Percentiles rank a stretch among this genome's conserved stretches.
These are phyloP conservation scores for Biscogniauxia marginata DNA, from an alignment of 2,329 filamentous ascomycete genomes.

Conservation along the genomic window DNA sequence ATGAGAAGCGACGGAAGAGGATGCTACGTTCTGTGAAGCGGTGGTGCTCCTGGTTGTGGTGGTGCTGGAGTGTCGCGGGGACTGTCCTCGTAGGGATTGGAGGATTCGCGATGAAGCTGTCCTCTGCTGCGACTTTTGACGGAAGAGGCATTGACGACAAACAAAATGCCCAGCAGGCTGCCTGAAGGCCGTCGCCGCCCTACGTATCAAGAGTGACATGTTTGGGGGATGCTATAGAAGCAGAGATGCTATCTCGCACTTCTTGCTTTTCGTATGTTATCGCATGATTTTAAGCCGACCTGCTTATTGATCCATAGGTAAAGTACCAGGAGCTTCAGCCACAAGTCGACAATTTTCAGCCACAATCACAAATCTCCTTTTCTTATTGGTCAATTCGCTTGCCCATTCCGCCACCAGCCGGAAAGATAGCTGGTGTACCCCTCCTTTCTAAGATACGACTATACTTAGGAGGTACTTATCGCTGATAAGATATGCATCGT, in stretches of 20 bases:
- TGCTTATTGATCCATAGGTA: too few relatives aligned
- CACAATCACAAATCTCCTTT: neutral
- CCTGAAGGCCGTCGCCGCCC: conserved; percentile 39
- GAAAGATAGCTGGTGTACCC: too few relatives aligned
- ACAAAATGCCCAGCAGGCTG: conserved; percentile 41
- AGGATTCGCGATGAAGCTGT: conserved; percentile 39
- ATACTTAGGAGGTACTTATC: too few relatives aligned
- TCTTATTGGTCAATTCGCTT: neutral
- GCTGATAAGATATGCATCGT: too few relatives aligned
- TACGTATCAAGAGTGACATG: conserved; percentile 45
- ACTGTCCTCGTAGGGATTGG: conserved; percentile 26
- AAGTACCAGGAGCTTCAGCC: neutral
- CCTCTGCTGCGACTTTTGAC: conserved; percentile 23
- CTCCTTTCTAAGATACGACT: too few relatives aligned
- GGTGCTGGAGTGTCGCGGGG: conserved; percentile 28
- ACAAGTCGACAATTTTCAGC: neutral
- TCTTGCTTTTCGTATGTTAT: neutral
- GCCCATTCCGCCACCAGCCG: neutral
- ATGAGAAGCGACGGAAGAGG: too few relatives aligned
- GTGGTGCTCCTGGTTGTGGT: conserved; percentile 33
- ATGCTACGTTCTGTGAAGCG: too few relatives aligned
- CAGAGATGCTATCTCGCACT: conserved; percentile 3
- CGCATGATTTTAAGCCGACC: neutral
- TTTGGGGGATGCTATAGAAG: conserved; percentile 1
- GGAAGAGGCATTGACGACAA: conserved; percentile 49